phyloP scores from a whole-genome alignment of 1,139 yeast species.

The Candida labiduridarum region DNA sequence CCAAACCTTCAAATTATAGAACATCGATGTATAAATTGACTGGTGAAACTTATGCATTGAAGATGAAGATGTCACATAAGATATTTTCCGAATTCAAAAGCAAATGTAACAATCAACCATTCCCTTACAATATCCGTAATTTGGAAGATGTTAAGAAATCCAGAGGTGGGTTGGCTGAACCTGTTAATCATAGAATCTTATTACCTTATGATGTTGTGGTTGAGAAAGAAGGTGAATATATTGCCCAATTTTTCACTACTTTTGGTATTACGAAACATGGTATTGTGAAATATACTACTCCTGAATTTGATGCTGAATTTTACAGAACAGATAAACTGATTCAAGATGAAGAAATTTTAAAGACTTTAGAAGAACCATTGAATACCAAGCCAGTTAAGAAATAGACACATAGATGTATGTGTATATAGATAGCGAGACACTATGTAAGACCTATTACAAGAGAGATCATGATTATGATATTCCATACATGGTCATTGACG shows the following conservation, averaged over 20 bases:
- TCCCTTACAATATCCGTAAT: constrained; percentile 72
- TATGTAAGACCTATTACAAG: no score
- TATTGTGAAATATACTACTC: constrained; percentile 65
- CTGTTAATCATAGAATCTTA: constrained; percentile 68
- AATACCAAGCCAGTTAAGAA: constrained; percentile 50
- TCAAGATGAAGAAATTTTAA: constrained; percentile 53
- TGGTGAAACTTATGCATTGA: constrained; percentile 67
- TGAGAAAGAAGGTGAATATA: constrained; percentile 68
- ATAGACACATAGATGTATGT: constrained; percentile 11
- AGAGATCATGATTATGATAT: no score
- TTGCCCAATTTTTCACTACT: constrained; percentile 78
- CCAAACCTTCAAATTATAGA: constrained; percentile 58
- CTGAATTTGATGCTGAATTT: constrained; percentile 50
- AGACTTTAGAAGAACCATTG: constrained; percentile 56
- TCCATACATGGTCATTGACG: no score
- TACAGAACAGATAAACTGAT: constrained; percentile 63
- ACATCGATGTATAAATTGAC: constrained; percentile 77
- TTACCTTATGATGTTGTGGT: constrained; percentile 70
- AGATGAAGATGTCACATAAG: constrained; percentile 72
- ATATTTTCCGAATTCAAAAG: constrained; percentile 66
- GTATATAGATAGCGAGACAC: no score
- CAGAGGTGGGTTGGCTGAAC: constrained; percentile 77
- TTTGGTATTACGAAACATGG: constrained; percentile 78
- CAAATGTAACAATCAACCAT: constrained; percentile 60
- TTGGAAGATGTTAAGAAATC: constrained; percentile 72